A percentile compares a stretch with the other conserved stretches of the same genome.
These are phyloP conservation scores for Fusarium papillatum DNA, from an alignment of 2,329 filamentous ascomycete species.

Conservation along the genomic window DNA sequence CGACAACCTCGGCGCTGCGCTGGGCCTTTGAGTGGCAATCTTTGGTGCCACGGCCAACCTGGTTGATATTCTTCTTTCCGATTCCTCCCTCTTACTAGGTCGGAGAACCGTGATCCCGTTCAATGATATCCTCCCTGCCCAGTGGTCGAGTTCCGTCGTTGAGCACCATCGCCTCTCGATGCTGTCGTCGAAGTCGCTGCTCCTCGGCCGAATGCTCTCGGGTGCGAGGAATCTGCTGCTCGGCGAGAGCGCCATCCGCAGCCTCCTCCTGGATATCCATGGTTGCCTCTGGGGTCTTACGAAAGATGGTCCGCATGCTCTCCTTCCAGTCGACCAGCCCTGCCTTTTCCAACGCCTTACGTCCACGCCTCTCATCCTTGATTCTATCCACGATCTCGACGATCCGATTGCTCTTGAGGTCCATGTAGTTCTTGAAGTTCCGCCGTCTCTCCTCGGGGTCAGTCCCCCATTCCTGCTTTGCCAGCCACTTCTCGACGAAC, in stretches of 20 bases:
- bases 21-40: neutral
- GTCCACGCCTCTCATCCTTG: conserved; percentile 64
- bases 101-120: conserved; percentile 65
- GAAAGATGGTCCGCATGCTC: conserved; percentile 44
- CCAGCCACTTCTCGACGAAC: conserved; percentile 82
- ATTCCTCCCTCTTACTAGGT: conserved; percentile 14
- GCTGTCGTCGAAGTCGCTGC: conserved; percentile 78
- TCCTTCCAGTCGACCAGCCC: conserved; percentile 57
- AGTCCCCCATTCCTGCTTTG: conserved; percentile 77
- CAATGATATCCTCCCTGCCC: conserved; percentile 83
- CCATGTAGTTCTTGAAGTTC: conserved; percentile 67
- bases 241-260: conserved; percentile 38
- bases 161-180: conserved; percentile 91
- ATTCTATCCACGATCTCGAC: conserved; percentile 65
- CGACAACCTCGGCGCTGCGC: neutral
- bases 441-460: conserved; percentile 63
- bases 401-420: conserved; percentile 63
- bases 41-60: neutral
- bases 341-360: conserved; percentile 63
- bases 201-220: conserved; percentile 74
- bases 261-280: conserved; percentile 50
- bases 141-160: conserved; percentile 87
- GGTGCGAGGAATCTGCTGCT: conserved; percentile 47
- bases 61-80: conserved; percentile 1
- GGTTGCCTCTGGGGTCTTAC: conserved; percentile 48